Percentiles rank a stretch among this genome's conserved stretches.
Conservation (phyloP, 2,329 filamentous ascomycete species). For the Paecilomyces sp. region DNA sequence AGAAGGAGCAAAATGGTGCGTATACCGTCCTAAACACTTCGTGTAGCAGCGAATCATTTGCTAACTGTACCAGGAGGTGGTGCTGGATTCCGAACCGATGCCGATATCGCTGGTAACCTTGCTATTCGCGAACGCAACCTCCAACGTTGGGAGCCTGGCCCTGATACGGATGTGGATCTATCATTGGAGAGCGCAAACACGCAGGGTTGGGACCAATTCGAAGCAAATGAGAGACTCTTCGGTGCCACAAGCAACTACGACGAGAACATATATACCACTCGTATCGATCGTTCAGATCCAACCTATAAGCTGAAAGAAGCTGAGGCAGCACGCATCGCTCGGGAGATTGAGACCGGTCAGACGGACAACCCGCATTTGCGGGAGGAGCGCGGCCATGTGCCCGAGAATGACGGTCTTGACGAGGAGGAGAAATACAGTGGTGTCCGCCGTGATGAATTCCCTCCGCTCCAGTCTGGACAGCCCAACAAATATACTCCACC, state of each 20-base stretch:
- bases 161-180: conserved; percentile 56
- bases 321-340: conserved; percentile 72
- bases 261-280: conserved; percentile 89
- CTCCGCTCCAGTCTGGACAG: conserved; percentile 55
- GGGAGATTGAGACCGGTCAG: conserved; percentile 76
- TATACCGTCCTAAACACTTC: not conserved
- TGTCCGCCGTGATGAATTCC: conserved; percentile 67
- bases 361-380: conserved; percentile 75
- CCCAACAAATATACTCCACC: conserved; percentile 83
- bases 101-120: conserved; percentile 73
- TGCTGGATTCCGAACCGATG: conserved; percentile 73
- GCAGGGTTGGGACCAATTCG: conserved; percentile 84
- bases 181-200: conserved; percentile 58
- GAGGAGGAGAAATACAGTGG: conserved; percentile 98
- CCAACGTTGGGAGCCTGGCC: conserved; percentile 72
- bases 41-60: not conserved
- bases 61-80: conserved; percentile 49
- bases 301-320: conserved; percentile 71
- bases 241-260: conserved; percentile 86
- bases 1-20: conserved; percentile 47
- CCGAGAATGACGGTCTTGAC: conserved; percentile 60
- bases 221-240: conserved; percentile 78
- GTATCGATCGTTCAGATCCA: conserved; percentile 77
- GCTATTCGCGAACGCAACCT: conserved; percentile 65
- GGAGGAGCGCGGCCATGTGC: conserved; percentile 73